Base-by-base conservation (phyloP, 176 grass and related monocot genomes). In the Lolium multiflorum region DNA sequence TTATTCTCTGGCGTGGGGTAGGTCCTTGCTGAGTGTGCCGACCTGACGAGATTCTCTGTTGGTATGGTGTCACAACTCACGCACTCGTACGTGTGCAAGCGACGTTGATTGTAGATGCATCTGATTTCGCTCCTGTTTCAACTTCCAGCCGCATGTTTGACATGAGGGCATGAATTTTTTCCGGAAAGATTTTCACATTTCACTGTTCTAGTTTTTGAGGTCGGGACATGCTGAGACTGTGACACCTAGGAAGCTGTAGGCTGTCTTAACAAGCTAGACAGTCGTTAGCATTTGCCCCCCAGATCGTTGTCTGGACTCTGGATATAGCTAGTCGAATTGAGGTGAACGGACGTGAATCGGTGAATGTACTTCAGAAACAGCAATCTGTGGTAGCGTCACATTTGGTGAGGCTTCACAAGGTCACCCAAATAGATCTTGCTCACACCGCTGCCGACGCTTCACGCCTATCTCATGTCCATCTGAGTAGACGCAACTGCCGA, bases 91-190 rank as follows among this genome's bases (percentile, higher is more conserved):
- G 26, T 44, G 43, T 80, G 9, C 58, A 73, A 11, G 28, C 39
- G 21, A 57, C 41, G 48, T 85, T 15, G 24, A 68, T 59, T 49
- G 52, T 69, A 21, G 20, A 59, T 86, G 79, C 17, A 64, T 83
- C 9, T 71, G 55, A 26, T 2, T 73, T 64, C 4, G 11, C 16
- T 73, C 51, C n/a, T 66, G 26, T 35, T 44, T 37, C 77, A 48
- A 48, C 35, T 65, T 78, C 64, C 37, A 66, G 11, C 81, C 89
- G 78, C 75, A 83, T 87, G 35, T 83, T 87, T 71, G 20, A 67
- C 58, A 20, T 87, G 89, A 73, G 74, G 80, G 18, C 57, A 57
- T 67, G 14, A 57, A 70, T 18, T 47, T 75, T 87, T 79, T 56
- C 44, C 20, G 7, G 54, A 24, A 79, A 64, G 63, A 8, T 10